Evolutionary conservation across 495 filamentous ascomycete species (phyloP), one percentile per base, ranked within the genome.

Genomic region (Lophium mytilinum): DNA sequence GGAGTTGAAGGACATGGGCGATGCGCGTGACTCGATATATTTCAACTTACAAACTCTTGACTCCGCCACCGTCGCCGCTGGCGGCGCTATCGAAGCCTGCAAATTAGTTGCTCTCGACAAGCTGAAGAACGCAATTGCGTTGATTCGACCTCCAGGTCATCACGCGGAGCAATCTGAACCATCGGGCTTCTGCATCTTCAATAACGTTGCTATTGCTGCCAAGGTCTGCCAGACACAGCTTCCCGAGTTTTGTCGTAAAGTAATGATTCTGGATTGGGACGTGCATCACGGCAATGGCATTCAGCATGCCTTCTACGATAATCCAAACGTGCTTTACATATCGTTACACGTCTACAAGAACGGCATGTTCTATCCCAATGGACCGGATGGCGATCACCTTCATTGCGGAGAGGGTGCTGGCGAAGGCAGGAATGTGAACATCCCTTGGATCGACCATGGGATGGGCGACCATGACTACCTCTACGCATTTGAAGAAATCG

Each of bases 401-500:
- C 84, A 90, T 55, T 89, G 86, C 55, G 93, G 93, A 39, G 73
- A 73, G 17, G 89, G 84, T 0, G 52, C 73, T 11, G 93, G 89
- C n/a, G 55, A 84, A 9, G 94, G 93, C 57, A 81, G 75, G 76
- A 99, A 96, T 68, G 81, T 99, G 61, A 99, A 99, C 66, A 89
- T 99, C 52, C 90, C 88, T 0, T 99, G 94, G 94, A 78, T 83
- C 42, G 82, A 82, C 21, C 88, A 93, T 58, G 91, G 90, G 2
- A 95, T 96, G 90, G 89, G 89, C 1, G 94, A 99, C 72, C 91
- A 86, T 3, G 93, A 99, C 68, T 99, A 99, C 71, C 82, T 97
- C 73, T 88, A 84, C 57, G 93, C 93, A 9, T 99, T 99, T 67
- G 90, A 97, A 57, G 82, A 90, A 66, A 84, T 97, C 30, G 86